Conservation (phyloP, 176 grass and related monocot species). For the Hordeum vulgare region DNA sequence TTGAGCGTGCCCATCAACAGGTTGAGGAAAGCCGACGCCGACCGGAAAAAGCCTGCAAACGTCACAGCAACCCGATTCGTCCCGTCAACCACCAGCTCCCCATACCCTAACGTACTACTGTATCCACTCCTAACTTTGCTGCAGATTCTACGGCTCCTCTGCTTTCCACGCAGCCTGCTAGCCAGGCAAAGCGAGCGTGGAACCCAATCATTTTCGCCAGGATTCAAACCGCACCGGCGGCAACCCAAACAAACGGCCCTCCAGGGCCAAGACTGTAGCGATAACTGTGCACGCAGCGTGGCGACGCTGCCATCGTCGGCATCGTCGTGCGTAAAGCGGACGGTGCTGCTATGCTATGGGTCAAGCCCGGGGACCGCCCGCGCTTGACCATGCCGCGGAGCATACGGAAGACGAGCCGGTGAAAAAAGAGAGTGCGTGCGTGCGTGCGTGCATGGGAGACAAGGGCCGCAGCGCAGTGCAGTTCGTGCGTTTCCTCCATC, state of each 20-base stretch:
- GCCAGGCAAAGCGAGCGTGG: not conserved
- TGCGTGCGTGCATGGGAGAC: no score
- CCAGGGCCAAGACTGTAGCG: constrained; percentile 2
- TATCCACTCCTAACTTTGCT: not conserved
- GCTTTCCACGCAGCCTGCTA: not conserved
- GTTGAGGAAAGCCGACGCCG: constrained; percentile 90
- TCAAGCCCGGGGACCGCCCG: constrained; percentile 21
- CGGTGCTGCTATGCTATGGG: not conserved
- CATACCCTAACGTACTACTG: not conserved
- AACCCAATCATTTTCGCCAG: constrained; percentile 18
- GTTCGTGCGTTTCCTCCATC: no score
- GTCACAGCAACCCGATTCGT: not conserved
- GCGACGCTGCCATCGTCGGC: no score
- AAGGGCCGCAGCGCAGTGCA: no score
- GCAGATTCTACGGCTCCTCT: constrained; percentile 2
- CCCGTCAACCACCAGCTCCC: constrained; percentile 20
- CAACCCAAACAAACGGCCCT: not conserved
- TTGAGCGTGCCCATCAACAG: constrained; percentile 89
- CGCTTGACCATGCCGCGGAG: not conserved
- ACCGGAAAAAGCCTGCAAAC: constrained; percentile 90
- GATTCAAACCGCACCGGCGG: constrained; percentile 38
- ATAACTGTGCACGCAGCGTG: not conserved
- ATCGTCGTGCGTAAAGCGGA: not conserved
- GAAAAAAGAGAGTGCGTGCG: not conserved
- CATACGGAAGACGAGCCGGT: not conserved